Base-by-base conservation (phyloP, 2,329 filamentous ascomycete species). In the Malbranchea zuffiana region DNA sequence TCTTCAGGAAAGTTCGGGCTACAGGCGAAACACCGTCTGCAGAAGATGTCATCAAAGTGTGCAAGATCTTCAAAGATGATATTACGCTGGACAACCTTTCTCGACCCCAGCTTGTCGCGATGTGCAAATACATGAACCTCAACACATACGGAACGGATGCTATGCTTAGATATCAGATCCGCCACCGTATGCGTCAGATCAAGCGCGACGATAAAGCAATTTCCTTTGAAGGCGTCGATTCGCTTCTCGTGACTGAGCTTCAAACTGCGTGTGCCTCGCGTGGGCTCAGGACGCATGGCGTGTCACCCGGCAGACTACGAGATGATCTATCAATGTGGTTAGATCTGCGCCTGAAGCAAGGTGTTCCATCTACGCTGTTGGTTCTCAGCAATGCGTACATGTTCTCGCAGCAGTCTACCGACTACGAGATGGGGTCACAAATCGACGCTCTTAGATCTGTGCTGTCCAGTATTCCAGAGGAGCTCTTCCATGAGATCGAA, bases 401-500 rank as follows among this genome's bases (percentile, higher is more conserved):
- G 74, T 98, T 98, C 63, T 83, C 92, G 52, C 60, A 62, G 43
- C 56, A 56, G 17, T 79, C 82, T 43, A 86, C 87, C 51, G 83
- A 88, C 33, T 68, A 72, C 32, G 85, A 93, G 53, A 83, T 90
- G 52, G 78, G 82, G 20, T 83, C 76, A 44, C 88, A 96, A 65
- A 86, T 98, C 41, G 87, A 95, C 48, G 86, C 90, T 1, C 74
- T 98, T 32, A 84, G 87, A 43, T 83, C 86, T 38, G 90, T 98
- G 4, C 69, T 98, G 26, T 92, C 84, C 26, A 87, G 82, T 43
- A 96, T 98, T 44, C 90, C 90, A 3, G 90, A 98, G 62, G 90
- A 98, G 61, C 72, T 98, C 26, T 98, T 92, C 82, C 90, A 98
- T 70, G 90, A 98, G 68, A 95, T 98, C 46, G 90, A 96, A 64